Base-by-base conservation (phyloP, 2,329 filamentous ascomycete genomes). In the Trichoderma sp. region DNA sequence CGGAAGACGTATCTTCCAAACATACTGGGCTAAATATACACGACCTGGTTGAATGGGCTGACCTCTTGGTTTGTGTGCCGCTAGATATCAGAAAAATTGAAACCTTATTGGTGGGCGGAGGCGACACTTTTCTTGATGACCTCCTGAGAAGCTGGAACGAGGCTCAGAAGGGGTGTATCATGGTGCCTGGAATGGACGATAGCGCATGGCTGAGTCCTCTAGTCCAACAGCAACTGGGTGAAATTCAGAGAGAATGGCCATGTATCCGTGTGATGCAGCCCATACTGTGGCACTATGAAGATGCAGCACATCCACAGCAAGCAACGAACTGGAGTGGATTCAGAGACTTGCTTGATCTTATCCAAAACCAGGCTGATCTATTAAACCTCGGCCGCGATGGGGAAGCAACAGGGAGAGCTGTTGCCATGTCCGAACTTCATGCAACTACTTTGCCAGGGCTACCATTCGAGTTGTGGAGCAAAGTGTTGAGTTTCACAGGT, bases 191-290 rank as follows among this genome's bases (percentile, higher is more conserved):
- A 78, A 97, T 98, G 95, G 96, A 94, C 41, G 91, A 91, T 1
- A 89, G 93, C 76, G 95, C 96, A 91, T 97, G 95, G 95, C 92
- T 95, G 81, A 95, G 97, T 80, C 94, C 95, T 3, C 92, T 95
- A 85, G 97, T 94, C 18, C 94, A 94, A 85, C 93, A 95, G 80
- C 93, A 95, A 80, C 95, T 98, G 76, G 93, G 91, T 83, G 97
- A 97, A 84, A 91, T 98, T 59, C 89, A 92, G 78, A 88, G 91
- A 77, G 95, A 95, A 82, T 97, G 94, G 94, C 92, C 92, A 71
- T 98, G 95, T 94, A 90, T 98, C 71, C 90, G 93, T 77, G 91
- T 97, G 60, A 89, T 98, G 82, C 89, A 93, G 59, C 95, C 95
- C 0, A 91, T 97, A 41, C 84, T 97, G 18, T 98, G 94, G 94